A percentile compares a stretch with the other conserved stretches of the same genome.
Evolutionary conservation across 495 filamentous ascomycete genomes (phyloP).

Genomic region (Podospora australis): DNA sequence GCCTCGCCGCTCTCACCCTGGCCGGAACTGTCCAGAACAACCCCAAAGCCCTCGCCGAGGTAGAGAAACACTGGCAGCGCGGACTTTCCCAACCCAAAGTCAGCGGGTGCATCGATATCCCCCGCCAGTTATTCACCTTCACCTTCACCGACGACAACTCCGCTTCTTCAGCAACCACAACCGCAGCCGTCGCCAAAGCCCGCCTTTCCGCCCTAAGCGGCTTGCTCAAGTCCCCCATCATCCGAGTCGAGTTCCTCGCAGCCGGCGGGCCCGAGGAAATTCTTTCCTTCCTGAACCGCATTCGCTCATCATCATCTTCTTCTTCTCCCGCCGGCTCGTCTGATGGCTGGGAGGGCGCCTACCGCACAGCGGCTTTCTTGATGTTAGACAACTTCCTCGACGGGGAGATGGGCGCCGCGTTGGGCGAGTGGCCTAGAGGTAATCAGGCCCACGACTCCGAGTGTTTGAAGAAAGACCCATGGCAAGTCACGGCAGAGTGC

Average conservation of each 20-base stretch:
- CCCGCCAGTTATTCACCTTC: constrained; percentile 3
- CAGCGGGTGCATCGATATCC: constrained; percentile 18
- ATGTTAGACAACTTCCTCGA: constrained; percentile 56
- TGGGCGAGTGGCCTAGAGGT: constrained; percentile 42
- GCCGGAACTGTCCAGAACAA: constrained; percentile 56
- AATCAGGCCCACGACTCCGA: constrained; percentile 17
- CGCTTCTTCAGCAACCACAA: constrained; percentile 20
- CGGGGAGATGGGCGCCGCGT: constrained; percentile 47
- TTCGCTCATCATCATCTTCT: too few relatives aligned
- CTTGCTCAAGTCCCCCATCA: constrained; percentile 35
- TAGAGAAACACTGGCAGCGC: constrained; percentile 35
- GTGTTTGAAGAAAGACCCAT: constrained; percentile 20
- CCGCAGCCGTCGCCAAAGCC: constrained; percentile 28
- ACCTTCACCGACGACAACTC: constrained; percentile 22
- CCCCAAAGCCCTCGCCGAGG: constrained; percentile 47
- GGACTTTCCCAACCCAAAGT: too few relatives aligned
- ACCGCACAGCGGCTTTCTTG: constrained; percentile 42
- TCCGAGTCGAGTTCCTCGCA: constrained; percentile 47
- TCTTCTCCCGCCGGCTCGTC: too few relatives aligned
- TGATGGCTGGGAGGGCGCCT: constrained; percentile 34
- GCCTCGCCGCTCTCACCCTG: constrained; percentile 47
- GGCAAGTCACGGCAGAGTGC: constrained; percentile 29
- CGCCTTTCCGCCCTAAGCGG: constrained; percentile 36
- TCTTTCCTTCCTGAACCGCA: constrained; percentile 37
- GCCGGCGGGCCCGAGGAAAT: constrained; percentile 39